These are phyloP conservation scores for Murraya paniculata DNA, from an alignment of 345 rosid species.

Conservation along the genomic window DNA sequence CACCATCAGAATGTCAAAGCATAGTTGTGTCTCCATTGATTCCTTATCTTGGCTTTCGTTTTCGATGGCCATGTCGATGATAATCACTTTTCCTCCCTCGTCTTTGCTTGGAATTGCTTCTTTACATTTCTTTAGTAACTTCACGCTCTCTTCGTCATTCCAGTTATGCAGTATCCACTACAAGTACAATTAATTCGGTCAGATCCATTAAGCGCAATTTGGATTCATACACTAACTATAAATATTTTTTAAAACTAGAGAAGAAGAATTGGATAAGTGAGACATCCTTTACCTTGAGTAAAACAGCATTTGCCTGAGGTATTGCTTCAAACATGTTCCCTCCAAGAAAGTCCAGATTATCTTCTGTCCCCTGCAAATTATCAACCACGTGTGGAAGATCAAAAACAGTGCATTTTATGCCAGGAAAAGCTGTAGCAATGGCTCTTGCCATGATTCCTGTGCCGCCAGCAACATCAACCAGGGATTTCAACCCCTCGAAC, in stretches of 20 bases:
- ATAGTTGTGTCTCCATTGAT: slow-evolving; percentile 31
- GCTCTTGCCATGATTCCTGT: slow-evolving; percentile 20
- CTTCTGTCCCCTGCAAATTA: slow-evolving; percentile 2
- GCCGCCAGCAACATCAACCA: slow-evolving; percentile 9
- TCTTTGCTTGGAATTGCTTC: too few relatives aligned
- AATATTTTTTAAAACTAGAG: too few relatives aligned
- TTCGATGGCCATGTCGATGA: neutral
- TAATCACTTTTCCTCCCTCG: too few relatives aligned
- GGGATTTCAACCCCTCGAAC: slow-evolving; percentile 1
- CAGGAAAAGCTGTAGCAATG: slow-evolving; percentile 23
- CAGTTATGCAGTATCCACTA: neutral
- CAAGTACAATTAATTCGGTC: too few relatives aligned
- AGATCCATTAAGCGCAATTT: too few relatives aligned
- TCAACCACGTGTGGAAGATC: slow-evolving; percentile 44
- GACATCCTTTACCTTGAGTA: too few relatives aligned
- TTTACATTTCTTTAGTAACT: neutral
- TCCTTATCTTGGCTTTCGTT: neutral
- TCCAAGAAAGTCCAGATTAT: too few relatives aligned
- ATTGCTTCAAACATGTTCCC: too few relatives aligned
- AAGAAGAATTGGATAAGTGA: too few relatives aligned
- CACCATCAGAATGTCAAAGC: slow-evolving; percentile 41
- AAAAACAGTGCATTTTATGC: slow-evolving; percentile 33
- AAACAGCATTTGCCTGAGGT: too few relatives aligned
- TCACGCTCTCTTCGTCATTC: neutral
- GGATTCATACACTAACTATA: too few relatives aligned